Evolutionary conservation across 192 early-diverging fungal species (phyloP).

Genomic region (Podochytrium sp.): DNA sequence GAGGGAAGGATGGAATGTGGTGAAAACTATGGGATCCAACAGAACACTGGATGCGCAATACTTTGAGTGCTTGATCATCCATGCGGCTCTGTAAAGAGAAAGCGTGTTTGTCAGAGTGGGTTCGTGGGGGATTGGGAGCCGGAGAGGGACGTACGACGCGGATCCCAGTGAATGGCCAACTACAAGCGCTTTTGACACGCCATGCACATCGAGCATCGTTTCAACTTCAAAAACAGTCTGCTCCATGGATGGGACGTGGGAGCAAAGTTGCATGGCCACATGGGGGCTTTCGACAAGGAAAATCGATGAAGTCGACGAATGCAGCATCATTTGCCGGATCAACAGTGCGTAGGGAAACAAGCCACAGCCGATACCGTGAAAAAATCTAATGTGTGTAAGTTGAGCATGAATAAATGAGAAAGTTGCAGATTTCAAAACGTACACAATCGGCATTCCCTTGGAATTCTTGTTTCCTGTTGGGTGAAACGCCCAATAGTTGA

Average conservation of each 20-base stretch:
- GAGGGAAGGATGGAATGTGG: slow-evolving; percentile 60
- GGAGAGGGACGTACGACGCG: slow-evolving; percentile 15
- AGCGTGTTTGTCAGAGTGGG: not conserved
- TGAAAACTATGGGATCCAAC: slow-evolving; percentile 68
- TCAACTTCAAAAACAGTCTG: slow-evolving; percentile 60
- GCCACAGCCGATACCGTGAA: slow-evolving; percentile 35
- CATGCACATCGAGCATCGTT: slow-evolving; percentile 56
- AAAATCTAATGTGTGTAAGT: slow-evolving; percentile 21
- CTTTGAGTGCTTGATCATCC: slow-evolving; percentile 59
- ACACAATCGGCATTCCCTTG: not conserved
- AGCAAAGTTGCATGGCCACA: slow-evolving; percentile 55
- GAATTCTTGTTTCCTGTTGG: not conserved
- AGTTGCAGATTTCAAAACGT: too few species aligned
- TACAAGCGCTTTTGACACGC: slow-evolving; percentile 55
- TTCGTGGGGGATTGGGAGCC: too few species aligned
- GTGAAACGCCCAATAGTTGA: not conserved
- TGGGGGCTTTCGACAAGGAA: slow-evolving; percentile 33
- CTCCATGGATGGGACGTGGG: slow-evolving; percentile 58
- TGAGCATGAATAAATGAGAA: too few species aligned
- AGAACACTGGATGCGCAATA: slow-evolving; percentile 54
- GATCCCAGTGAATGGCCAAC: slow-evolving; percentile 73
- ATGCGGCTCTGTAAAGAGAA: slow-evolving; percentile 43
- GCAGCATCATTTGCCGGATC: not conserved
- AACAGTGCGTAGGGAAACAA: slow-evolving; percentile 27
- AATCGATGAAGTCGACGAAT: not conserved